Percentiles rank a stretch among this genome's conserved stretches.
Evolutionary conservation across 2,329 filamentous ascomycete species (phyloP).

Genomic region (Hymenoscyphus albidus): DNA sequence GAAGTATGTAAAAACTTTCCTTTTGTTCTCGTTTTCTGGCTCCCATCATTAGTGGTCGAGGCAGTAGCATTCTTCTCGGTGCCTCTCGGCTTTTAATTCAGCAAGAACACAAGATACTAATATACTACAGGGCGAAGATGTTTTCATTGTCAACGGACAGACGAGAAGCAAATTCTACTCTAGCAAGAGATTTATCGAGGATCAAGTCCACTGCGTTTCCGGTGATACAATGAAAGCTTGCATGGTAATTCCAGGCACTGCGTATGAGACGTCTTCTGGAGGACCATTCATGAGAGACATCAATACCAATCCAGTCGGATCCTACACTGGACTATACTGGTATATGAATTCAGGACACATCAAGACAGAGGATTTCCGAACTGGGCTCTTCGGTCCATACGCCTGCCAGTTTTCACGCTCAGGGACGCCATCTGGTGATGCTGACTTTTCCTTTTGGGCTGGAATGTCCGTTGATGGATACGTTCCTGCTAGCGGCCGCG

Average conservation of each 20-base stretch:
- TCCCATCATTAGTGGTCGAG: too few species aligned
- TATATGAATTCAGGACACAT: slow-evolving; percentile 60
- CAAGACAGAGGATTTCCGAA: slow-evolving; percentile 58
- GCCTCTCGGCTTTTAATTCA: too few species aligned
- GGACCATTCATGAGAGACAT: slow-evolving; percentile 58
- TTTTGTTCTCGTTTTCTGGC: too few species aligned
- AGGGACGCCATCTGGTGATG: slow-evolving; percentile 51
- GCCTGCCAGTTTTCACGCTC: slow-evolving; percentile 57
- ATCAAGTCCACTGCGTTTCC: slow-evolving; percentile 59
- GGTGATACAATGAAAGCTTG: slow-evolving; percentile 55
- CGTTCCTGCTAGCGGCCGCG: slow-evolving; percentile 51
- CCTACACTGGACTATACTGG: slow-evolving; percentile 56
- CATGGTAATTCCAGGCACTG: slow-evolving; percentile 49
- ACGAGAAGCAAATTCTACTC: slow-evolving; percentile 70
- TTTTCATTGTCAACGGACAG: slow-evolving; percentile 56
- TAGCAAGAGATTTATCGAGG: slow-evolving; percentile 66
- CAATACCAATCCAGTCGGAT: slow-evolving; percentile 58
- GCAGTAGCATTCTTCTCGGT: too few species aligned
- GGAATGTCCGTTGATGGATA: slow-evolving; percentile 56
- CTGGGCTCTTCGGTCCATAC: slow-evolving; percentile 64
- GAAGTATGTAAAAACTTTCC: slow-evolving; percentile 43
- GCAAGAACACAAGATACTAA: too few species aligned
- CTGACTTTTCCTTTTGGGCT: slow-evolving; percentile 52
- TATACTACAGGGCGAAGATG: slow-evolving; percentile 37
- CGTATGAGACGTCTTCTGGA: slow-evolving; percentile 60